Evolutionary conservation across 2,329 filamentous ascomycete genomes (phyloP), one percentile per base, ranked within the genome.

Genomic region (Celoporthe dispersa): DNA sequence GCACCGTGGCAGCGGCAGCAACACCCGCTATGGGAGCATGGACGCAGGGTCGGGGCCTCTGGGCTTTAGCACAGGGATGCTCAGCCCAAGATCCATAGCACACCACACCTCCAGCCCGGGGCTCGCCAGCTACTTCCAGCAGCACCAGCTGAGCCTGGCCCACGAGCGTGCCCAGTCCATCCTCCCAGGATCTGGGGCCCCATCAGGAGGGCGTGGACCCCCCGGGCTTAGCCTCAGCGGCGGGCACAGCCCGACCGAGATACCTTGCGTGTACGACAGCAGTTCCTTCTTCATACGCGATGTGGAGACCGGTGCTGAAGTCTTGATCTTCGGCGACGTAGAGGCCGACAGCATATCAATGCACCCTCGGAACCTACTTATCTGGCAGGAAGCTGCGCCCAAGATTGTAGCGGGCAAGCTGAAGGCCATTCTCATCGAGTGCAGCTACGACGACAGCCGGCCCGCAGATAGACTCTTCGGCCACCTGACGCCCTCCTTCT

Each of bases 261-360:
- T 81, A 25, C 77, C 86, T 44, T 94, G 91, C 75, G 92, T 94
- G 1, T 91, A 93, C 71, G 94, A 98, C 78, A 97, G 93, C 73
- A 96, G 94, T 25, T 95, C 94, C 0, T 98, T 94, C 80, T 98
- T 99, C 80, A 92, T 99, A 73, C 92, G 93, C 51, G 92, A 96
- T 71, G 84, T 91, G 44, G 78, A 82, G 0, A 92, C 89, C 0
- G 87, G 88, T 1, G 87, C 87, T 41, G 95, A 99, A 80, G 88
- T 98, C 2, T 87, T 99, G 71, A 92, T 99, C 64, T 98, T 98
- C 78, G 96, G 96, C 25, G 96, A 99, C 74, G 93, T 98, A 51
- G 96, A 99, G 77, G 94, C 96, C 0, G 96, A 99, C 79, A 91
- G 90, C 11, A 81, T 98, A 35, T 97, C 94, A 0, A 81, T 95